Evolutionary conservation across 2,329 filamentous ascomycete species (phyloP).

Genomic region (Colletotrichum incanum): DNA sequence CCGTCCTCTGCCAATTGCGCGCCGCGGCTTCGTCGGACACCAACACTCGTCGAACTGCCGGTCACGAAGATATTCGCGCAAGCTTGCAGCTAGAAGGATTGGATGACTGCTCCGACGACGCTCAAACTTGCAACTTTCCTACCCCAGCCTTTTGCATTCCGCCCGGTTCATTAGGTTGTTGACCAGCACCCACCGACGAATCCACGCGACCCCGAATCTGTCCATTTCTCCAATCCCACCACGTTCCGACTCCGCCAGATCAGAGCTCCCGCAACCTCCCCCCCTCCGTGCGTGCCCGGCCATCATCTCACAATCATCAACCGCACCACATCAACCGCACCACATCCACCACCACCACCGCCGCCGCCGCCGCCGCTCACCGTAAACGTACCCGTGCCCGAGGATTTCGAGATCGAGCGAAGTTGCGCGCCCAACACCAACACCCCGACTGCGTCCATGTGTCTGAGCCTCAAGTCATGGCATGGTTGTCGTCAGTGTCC

Average conservation of each 20-base stretch:
- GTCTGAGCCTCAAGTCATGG: constrained; percentile 41
- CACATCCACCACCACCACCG: background rate
- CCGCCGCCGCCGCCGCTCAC: background rate
- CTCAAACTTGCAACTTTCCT: constrained; percentile 5
- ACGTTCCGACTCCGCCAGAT: background rate
- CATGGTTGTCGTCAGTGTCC: constrained; percentile 40
- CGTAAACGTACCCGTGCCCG: background rate
- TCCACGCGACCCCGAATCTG: constrained; percentile 4
- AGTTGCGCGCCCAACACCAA: constrained; percentile 20
- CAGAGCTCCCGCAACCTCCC: background rate
- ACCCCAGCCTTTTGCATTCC: constrained; percentile 18
- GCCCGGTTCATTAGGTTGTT: background rate
- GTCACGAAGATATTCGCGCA: constrained; percentile 39
- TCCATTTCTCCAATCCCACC: background rate
- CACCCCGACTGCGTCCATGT: constrained; percentile 37
- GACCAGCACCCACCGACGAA: constrained; percentile 7
- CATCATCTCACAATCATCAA: constrained; percentile 4
- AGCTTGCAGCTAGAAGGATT: constrained; percentile 36
- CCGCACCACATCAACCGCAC: no score
- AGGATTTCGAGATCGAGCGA: constrained; percentile 23
- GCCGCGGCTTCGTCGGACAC: constrained; percentile 33
- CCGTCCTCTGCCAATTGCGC: constrained; percentile 14
- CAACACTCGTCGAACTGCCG: constrained; percentile 35
- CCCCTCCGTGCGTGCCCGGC: constrained; percentile 1
- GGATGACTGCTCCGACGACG: constrained; percentile 28